These are phyloP conservation scores for Arctium lappa DNA, from an alignment of 129 eudicot genomes.

Conservation along the genomic window DNA sequence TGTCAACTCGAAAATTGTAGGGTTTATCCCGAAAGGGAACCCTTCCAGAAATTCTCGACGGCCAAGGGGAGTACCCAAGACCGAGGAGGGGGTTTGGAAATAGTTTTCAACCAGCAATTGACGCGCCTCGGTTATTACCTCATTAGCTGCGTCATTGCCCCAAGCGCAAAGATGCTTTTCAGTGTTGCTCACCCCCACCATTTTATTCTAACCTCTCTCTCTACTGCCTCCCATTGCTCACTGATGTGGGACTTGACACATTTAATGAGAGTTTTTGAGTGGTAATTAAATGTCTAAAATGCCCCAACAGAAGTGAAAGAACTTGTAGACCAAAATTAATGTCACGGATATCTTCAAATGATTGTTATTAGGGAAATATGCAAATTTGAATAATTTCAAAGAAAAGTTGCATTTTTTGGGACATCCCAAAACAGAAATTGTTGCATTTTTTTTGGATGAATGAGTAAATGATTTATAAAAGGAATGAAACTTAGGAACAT, in stretches of 20 bases:
- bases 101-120: slow-evolving; percentile 67
- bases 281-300: neutral
- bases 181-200: neutral
- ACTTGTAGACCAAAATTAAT: too few species aligned
- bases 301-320: neutral
- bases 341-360: too few species aligned
- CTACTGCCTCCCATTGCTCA: neutral
- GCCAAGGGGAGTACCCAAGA: slow-evolving; percentile 16
- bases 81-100: slow-evolving; percentile 2
- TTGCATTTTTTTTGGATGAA: too few species aligned
- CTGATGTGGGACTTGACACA: neutral
- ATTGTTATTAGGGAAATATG: too few species aligned
- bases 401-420: too few species aligned
- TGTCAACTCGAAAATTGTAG: neutral
- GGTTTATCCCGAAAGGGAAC: slow-evolving; percentile 20
- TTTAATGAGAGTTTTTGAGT: too few species aligned
- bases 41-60: slow-evolving; percentile 40
- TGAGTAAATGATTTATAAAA: neutral
- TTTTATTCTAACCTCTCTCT: neutral
- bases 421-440: too few species aligned
- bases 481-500: neutral
- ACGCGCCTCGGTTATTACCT: slow-evolving; percentile 71
- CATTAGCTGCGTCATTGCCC: slow-evolving; percentile 72
- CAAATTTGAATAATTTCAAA: too few species aligned
- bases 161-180: slow-evolving; percentile 52